Base-by-base conservation (phyloP, 73 alveolate species). In the Effrenium voratum region DNA sequence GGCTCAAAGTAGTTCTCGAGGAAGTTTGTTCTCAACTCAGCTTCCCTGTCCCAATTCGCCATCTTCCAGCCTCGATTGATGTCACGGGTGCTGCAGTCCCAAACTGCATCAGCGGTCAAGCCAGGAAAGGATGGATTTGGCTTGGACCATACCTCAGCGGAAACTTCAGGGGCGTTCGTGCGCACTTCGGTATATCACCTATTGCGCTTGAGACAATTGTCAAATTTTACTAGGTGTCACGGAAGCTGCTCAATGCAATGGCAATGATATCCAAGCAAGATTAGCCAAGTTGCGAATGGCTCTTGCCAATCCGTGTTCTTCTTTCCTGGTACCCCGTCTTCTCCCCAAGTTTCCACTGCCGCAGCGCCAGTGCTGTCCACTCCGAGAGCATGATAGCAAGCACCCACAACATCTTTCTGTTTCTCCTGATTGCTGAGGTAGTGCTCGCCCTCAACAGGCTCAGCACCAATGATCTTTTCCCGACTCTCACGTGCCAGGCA, bases 81-180 rank as follows among this genome's bases (percentile, higher is more conserved):
- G 82, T 72, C 82, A 47, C 82, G 82, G 19, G 82, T 72, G 82
- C 49, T n/a, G 82, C 82, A 72, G 82, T 72, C 82, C 82, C 82
- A 72, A 47, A 72, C 82, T 47, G 82, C 82, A 36, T 72, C 82
- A 47, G 82, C 82, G 26, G 82, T 72, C 49, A 72, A 47, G 34
- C 82, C 82, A 30, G 82, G 82, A 47, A 72, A 72, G 38, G 82
- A 36, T 15, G 82, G 82, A 72, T 72, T 72, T 44, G 82, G 19
- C n/a, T 44, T 32, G 38, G n/a, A n/a, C n/a, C n/a, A n/a, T n/a
- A n/a, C n/a, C n/a, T n/a, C n/a, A n/a, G n/a, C n/a, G n/a, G n/a
- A n/a, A n/a, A n/a, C n/a, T n/a, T n/a, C n/a, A n/a, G n/a, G n/a
- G n/a, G n/a, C n/a, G n/a, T n/a, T n/a, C n/a, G n/a, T n/a, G n/a